Conservation (phyloP, 345 rosid species). For the Garcia nutans region DNA sequence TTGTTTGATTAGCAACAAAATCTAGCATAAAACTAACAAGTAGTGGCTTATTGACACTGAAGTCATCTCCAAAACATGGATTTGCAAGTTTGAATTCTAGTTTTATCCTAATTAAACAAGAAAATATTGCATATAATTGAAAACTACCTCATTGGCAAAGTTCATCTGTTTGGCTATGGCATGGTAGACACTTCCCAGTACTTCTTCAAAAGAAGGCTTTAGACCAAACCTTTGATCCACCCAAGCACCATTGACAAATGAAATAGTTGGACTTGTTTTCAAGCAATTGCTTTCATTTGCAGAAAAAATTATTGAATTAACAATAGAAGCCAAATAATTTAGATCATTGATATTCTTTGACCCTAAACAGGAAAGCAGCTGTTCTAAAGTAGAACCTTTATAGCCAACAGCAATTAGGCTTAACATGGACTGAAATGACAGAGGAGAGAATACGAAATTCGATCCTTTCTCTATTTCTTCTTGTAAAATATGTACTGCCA, state of each 20-base stretch:
- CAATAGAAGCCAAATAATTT: slow-evolving; percentile 1
- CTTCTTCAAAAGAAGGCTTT: slow-evolving; percentile 22
- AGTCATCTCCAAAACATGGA: no score
- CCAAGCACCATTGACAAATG: slow-evolving; percentile 27
- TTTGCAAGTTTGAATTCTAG: no score
- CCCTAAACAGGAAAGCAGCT: slow-evolving; percentile 17
- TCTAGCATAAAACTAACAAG: background rate
- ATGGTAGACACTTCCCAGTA: background rate
- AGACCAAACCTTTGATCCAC: slow-evolving; percentile 9
- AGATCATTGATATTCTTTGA: slow-evolving; percentile 5
- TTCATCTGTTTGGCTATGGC: slow-evolving; percentile 21
- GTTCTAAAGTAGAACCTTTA: slow-evolving; percentile 15
- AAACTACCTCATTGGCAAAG: slow-evolving; percentile 21
- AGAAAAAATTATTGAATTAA: background rate
- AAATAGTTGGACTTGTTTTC: slow-evolving; percentile 1
- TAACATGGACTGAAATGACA: slow-evolving; percentile 20
- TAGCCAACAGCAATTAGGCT: slow-evolving; percentile 25
- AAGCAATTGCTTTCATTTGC: background rate
- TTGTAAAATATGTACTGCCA: slow-evolving; percentile 13
- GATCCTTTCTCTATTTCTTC: slow-evolving; percentile 11
- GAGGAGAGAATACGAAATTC: slow-evolving; percentile 23
- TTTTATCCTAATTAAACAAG: no score
- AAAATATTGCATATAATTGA: background rate
- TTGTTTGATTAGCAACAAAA: background rate
- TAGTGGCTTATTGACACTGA: no score